Evolutionary conservation across 106 monocot species (phyloP), one percentile per base, ranked within the genome.

Genomic region (Cymbidium sinense): DNA sequence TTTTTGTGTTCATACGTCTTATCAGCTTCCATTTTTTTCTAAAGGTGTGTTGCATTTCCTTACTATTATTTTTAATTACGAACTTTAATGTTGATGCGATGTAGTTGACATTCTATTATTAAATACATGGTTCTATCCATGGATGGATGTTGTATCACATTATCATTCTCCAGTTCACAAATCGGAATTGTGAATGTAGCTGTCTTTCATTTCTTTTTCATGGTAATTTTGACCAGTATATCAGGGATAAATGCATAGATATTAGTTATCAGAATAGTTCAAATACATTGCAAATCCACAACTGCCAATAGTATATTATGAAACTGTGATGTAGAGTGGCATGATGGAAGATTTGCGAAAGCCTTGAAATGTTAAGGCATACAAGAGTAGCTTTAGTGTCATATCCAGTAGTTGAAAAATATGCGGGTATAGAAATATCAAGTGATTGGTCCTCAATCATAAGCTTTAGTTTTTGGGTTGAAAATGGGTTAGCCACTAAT

Each of bases 1-100:
- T 73, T 34, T 54, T 37, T 8, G 23, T 69, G 20, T 13, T 81
- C 50, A 28, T 81, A 25, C 51, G 64, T 50, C 62, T 13, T 77
- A 58, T 30, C 36, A 72, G 23, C 37, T 23, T 37, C 71, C 17
- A 37, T 39, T 20, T 41, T 72, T 72, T 72, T 39, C n/a, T 9
- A 9, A 35, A 72, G 71, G 71, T 72, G 71, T 33, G 34, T 34
- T 34, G 7, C 13, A 65, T 31, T 12, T 31, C 17, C 34, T 47
- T 34, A 34, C 33, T 2, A 34, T 33, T 33, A 31, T 33, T 34
- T 39, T 34, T 62, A 62, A 62, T 69, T 34, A 31, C 34, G 69
- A 34, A 31, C 5, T 23, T 69, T 12, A 17, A 69, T 69, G 12
- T 31, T 15, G 5, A 31, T 69, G 69, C n/a, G 3, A 69, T 34